Evolutionary conservation across 1,139 yeast genomes (phyloP).

Genomic region (Suhomyces maxii): DNA sequence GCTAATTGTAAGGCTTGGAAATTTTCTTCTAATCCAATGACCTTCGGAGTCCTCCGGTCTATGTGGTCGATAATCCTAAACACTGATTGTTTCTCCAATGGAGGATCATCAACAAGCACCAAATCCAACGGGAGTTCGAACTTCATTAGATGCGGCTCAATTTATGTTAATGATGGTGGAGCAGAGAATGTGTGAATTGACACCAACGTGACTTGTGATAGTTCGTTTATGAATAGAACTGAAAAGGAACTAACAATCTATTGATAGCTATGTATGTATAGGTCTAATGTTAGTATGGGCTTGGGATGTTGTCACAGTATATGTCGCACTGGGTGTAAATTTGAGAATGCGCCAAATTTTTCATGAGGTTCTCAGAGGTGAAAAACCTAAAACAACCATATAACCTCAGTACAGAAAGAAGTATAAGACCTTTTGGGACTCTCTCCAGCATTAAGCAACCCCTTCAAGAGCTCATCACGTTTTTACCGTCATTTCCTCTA

Average conservation of each 20-base stretch:
- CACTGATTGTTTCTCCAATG: background rate
- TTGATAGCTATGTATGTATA: too few relatives aligned
- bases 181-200: too few relatives aligned
- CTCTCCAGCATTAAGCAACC: background rate
- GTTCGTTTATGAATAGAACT: too few relatives aligned
- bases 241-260: too few relatives aligned
- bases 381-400: background rate
- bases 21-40: background rate
- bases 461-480: background rate
- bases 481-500: too few relatives aligned
- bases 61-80: background rate
- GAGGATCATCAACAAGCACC: conserved; percentile 7
- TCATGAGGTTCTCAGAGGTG: background rate
- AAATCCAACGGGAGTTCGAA: conserved; percentile 12
- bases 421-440: background rate
- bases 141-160: conserved; percentile 6
- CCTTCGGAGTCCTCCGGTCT: background rate
- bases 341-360: conserved; percentile 2
- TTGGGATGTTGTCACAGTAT: too few relatives aligned
- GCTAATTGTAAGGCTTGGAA: conserved; percentile 4
- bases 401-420: background rate
- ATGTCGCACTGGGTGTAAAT: background rate
- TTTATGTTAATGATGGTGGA: too few relatives aligned
- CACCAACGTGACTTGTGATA: too few relatives aligned
- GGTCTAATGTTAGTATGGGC: too few relatives aligned